phyloP scores from a whole-genome alignment of 768 basidiomycete genomes.

The Neoboletus magnificus region DNA sequence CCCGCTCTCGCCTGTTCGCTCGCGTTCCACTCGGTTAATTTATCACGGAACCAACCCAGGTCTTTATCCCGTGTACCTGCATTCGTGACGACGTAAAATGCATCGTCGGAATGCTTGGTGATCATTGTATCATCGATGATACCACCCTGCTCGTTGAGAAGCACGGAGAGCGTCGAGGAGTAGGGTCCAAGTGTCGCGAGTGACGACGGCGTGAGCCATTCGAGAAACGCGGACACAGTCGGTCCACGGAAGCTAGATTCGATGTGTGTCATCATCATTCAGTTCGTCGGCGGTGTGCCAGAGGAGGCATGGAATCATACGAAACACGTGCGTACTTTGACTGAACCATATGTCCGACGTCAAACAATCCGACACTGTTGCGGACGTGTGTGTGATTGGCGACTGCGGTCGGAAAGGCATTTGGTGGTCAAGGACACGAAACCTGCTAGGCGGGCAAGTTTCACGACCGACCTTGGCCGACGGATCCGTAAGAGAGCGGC shows the following conservation, averaged over 20 bases:
- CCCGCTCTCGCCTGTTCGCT: slow-evolving; percentile 47
- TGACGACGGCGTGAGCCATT: slow-evolving; percentile 87
- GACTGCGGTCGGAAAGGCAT: slow-evolving; percentile 43
- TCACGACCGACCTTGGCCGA: slow-evolving; percentile 65
- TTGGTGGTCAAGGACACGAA: slow-evolving; percentile 12
- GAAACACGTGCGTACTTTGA: slow-evolving; percentile 52
- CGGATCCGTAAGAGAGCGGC: slow-evolving; percentile 82
- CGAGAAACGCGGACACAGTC: slow-evolving; percentile 75
- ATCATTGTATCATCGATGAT: slow-evolving; percentile 96
- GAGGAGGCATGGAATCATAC: neutral
- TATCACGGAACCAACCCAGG: slow-evolving; percentile 67
- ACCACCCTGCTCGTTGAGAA: slow-evolving; percentile 86
- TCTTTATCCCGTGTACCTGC: slow-evolving; percentile 84
- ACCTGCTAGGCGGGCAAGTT: neutral
- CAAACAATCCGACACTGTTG: slow-evolving; percentile 80
- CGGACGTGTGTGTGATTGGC: slow-evolving; percentile 90
- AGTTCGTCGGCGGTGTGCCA: neutral
- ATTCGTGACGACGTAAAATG: slow-evolving; percentile 96
- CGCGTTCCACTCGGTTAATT: slow-evolving; percentile 76
- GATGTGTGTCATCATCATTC: neutral
- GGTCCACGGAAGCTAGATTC: slow-evolving; percentile 71
- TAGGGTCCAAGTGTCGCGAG: slow-evolving; percentile 64
- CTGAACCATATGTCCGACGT: slow-evolving; percentile 99
- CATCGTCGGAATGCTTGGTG: slow-evolving; percentile 73
- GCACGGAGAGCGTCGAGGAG: slow-evolving; percentile 80